Conservation (phyloP, 352 stramenopile species). For the Phytophthora idaei region DNA sequence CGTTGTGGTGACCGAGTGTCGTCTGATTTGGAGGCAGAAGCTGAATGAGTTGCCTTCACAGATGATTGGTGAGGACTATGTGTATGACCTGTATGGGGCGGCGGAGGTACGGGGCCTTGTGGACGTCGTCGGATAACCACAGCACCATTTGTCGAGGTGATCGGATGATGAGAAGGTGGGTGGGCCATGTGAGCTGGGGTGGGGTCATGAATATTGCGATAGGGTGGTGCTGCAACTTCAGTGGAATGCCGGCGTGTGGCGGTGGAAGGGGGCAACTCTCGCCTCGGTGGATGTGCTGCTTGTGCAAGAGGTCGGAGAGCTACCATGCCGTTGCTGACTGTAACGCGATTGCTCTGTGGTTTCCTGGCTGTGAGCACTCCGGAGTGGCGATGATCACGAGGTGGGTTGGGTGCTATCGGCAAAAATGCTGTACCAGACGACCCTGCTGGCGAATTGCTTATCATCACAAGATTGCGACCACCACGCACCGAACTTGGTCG, state of each 20-base stretch:
- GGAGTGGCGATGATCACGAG: slow-evolving; percentile 29
- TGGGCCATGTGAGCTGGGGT: slow-evolving; percentile 12
- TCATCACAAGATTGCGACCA: slow-evolving; percentile 54
- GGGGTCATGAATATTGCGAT: slow-evolving; percentile 12
- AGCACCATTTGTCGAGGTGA: slow-evolving; percentile 31
- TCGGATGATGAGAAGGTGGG: slow-evolving; percentile 10
- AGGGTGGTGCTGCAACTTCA: slow-evolving; percentile 10
- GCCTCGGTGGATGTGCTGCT: slow-evolving; percentile 26
- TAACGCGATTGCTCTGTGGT: slow-evolving; percentile 23
- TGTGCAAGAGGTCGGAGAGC: slow-evolving; percentile 31
- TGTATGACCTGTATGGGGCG: slow-evolving; percentile 6
- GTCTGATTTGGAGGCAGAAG: slow-evolving; percentile 28
- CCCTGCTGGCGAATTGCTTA: slow-evolving; percentile 29
- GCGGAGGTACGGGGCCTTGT: slow-evolving; percentile 10
- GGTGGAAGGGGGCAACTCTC: slow-evolving; percentile 24
- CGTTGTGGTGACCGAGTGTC: slow-evolving; percentile 34
- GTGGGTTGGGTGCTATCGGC: slow-evolving; percentile 29
- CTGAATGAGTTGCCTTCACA: slow-evolving; percentile 3
- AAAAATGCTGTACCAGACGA: slow-evolving; percentile 18
- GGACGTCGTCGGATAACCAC: slow-evolving; percentile 29
- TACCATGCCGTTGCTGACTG: slow-evolving; percentile 31
- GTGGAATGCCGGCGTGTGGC: slow-evolving; percentile 19
- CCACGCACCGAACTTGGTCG: slow-evolving; percentile 54
- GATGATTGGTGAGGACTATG: slow-evolving; percentile 18
- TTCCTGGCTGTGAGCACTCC: slow-evolving; percentile 22